These are phyloP conservation scores for Aspergillus ochraceus DNA, from an alignment of 2,329 filamentous ascomycete species.

Conservation along the genomic window DNA sequence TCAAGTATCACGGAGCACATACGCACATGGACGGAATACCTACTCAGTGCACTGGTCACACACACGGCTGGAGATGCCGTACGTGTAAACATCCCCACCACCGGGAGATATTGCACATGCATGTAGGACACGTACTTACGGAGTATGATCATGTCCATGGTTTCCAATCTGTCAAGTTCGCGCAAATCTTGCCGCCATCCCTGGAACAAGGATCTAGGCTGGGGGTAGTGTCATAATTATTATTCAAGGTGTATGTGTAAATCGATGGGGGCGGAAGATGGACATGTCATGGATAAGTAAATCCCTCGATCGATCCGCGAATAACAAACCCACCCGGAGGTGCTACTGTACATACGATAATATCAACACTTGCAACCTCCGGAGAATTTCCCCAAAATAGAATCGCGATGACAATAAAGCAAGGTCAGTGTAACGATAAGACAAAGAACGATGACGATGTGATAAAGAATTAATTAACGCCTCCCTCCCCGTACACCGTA, in stretches of 20 bases:
- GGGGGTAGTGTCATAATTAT: too few species aligned
- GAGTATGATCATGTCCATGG: background rate
- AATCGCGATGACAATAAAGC: background rate
- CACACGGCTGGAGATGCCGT: background rate
- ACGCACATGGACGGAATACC: too few species aligned
- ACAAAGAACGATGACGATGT: background rate
- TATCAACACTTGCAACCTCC: background rate
- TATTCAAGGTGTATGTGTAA: too few species aligned
- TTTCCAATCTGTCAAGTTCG: background rate
- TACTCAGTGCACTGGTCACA: background rate
- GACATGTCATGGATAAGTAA: background rate
- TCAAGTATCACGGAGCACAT: background rate
- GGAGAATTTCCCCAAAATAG: background rate
- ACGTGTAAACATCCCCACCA: background rate
- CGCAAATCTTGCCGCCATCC: background rate
- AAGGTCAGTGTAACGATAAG: background rate
- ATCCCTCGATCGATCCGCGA: background rate
- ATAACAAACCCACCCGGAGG: background rate
- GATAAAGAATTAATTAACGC: background rate
- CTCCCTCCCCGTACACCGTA: too few species aligned
- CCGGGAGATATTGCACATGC: background rate
- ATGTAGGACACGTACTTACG: background rate
- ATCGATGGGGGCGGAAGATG: background rate
- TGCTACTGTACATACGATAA: background rate
- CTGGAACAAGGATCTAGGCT: too few species aligned